phyloP scores from a whole-genome alignment of 345 rosid species.

The Pelargonium nanum region DNA sequence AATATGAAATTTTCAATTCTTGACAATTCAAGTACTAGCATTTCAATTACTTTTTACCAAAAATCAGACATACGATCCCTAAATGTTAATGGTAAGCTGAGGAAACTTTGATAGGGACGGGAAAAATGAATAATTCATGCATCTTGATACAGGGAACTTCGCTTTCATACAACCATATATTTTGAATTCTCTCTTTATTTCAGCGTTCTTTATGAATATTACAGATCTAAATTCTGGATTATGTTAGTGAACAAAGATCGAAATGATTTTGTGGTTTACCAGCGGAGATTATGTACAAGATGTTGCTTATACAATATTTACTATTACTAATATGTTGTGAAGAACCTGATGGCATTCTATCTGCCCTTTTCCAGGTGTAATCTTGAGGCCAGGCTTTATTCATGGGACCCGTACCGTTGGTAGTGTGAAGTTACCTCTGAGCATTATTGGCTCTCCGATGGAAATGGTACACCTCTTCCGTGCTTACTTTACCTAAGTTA shows the following conservation, averaged over 20 bases:
- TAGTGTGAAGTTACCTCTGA: slow-evolving; percentile 67
- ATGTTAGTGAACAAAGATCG: neutral
- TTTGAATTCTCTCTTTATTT: too few relatives aligned
- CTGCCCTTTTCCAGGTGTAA: slow-evolving; percentile 47
- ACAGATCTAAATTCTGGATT: too few relatives aligned
- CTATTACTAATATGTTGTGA: neutral
- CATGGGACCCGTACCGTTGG: slow-evolving; percentile 85
- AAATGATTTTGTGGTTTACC: neutral
- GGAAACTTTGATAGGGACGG: neutral
- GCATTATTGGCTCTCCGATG: slow-evolving; percentile 76
- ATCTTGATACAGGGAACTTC: neutral
- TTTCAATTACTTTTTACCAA: too few relatives aligned
- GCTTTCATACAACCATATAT: neutral
- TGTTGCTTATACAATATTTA: neutral
- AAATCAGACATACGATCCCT: too few relatives aligned
- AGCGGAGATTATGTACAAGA: neutral
- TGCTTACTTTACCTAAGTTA: neutral
- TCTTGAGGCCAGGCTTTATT: slow-evolving; percentile 92
- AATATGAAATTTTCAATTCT: too few relatives aligned
- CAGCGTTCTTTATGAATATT: too few relatives aligned
- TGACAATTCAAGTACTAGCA: too few relatives aligned
- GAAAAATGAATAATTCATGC: neutral
- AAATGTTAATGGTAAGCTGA: too few relatives aligned
- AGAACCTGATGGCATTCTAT: neutral
- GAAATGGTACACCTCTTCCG: slow-evolving; percentile 54